These are phyloP conservation scores for Populus hybrid DNA, from an alignment of 441 rosid genomes.

Conservation along the genomic window DNA sequence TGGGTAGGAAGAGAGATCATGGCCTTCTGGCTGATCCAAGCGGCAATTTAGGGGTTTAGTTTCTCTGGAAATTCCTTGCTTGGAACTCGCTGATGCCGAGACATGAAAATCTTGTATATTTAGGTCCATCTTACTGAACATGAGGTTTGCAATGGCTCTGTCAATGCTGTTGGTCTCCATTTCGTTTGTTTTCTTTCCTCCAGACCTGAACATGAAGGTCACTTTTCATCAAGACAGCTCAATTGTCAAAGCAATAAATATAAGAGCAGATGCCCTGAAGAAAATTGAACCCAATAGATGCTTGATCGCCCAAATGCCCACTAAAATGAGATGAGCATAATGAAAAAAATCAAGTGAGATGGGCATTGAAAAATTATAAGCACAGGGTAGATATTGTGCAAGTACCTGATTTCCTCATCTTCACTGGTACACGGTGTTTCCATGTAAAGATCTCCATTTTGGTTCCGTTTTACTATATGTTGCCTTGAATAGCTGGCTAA, in stretches of 20 bases:
- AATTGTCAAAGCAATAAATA: neutral
- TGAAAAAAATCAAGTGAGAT: neutral
- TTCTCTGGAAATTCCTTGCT: conserved; percentile 8
- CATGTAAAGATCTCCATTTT: conserved; percentile 1
- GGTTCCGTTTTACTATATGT: conserved; percentile 5
- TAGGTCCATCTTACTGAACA: conserved; percentile 60
- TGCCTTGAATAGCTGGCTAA: conserved; percentile 63
- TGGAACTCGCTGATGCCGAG: neutral
- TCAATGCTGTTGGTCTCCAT: conserved; percentile 69
- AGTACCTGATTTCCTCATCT: conserved; percentile 34
- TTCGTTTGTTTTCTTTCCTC: conserved; percentile 40
- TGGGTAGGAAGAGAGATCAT: neutral
- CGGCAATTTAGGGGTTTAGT: conserved; percentile 5
- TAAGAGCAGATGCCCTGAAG: neutral
- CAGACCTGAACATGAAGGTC: conserved; percentile 29
- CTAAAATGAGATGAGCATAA: neutral
- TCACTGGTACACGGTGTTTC: conserved; percentile 18
- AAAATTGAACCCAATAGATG: neutral
- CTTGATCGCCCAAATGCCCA: neutral
- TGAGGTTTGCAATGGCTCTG: conserved; percentile 70
- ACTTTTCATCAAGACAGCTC: conserved; percentile 5
- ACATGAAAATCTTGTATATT: conserved; percentile 31
- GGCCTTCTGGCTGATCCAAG: neutral
- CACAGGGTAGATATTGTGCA: neutral
- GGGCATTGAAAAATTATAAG: neutral